Evolutionary conservation across 1,284 basidiomycete genomes (phyloP), one percentile per base, ranked within the genome.

Genomic region (Phellinidium pouzarii): DNA sequence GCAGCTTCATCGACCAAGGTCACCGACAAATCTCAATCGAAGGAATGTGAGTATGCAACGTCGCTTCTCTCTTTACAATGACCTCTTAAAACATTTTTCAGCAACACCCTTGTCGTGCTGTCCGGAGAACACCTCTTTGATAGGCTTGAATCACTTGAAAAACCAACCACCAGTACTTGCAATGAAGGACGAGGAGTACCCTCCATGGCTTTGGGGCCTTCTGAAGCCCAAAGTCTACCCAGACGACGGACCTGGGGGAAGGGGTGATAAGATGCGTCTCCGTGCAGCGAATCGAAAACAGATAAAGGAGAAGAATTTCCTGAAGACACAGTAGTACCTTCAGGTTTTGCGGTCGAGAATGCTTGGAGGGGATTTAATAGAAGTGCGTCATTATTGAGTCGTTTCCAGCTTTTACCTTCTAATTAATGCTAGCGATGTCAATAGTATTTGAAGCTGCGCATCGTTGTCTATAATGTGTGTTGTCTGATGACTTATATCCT

Each of bases 131-230:
- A 91, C 90, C 4, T 69, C 88, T 2, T 70, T 97, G 34, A 73
- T 74, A 7, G 92, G 92, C 2, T 66, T 93, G 5, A 84, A 86
- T 56, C 91, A 91, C 62, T 74, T 91, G 48, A 96, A 96, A 68
- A 85, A 82, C 58, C 86, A 93, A 63, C 71, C 80, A 0, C 85
- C 90, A 34, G 83, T 95, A 2, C 68, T 93, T 9, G 91, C 94
- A 1, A 69, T 79, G 9, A 73, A 87, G 2, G 94, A 97, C 68
- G 82, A 88, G 36, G 81, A 87, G 61, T 96, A 97, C 67, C 94
- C 94, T 1, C 65, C 78, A 3, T 96, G 94, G 94, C 68, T 97
- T 42, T 97, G 93, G 91, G 83, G 76, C 20, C 65, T 94, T 41
- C 69, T 91, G 25, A 65, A 78, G 57, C 74, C 79, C 4, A 78